A percentile compares a stretch with the other conserved stretches of the same genome.
phyloP scores from a whole-genome alignment of 768 basidiomycete genomes.

The Lactifluus volemus region DNA sequence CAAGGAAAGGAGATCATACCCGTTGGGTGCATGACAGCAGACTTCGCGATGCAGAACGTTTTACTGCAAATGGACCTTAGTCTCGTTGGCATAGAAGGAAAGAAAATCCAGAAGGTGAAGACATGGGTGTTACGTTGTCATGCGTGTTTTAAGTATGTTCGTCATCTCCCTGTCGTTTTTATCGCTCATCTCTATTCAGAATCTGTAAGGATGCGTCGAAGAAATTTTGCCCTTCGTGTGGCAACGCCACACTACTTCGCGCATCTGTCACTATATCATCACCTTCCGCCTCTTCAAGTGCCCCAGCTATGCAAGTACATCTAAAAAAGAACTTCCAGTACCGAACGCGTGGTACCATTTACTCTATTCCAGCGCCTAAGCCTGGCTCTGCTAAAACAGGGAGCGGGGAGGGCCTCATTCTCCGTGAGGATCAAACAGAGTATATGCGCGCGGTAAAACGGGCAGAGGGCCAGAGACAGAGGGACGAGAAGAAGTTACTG shows the following conservation, averaged over 20 bases:
- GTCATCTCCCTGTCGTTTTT: background rate
- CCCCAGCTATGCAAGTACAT: slow-evolving; percentile 76
- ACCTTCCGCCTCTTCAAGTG: slow-evolving; percentile 48
- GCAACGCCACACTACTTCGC: slow-evolving; percentile 83
- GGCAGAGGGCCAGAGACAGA: slow-evolving; percentile 60
- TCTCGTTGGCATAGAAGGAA: slow-evolving; percentile 84
- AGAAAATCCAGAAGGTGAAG: slow-evolving; percentile 81
- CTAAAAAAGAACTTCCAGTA: slow-evolving; percentile 96
- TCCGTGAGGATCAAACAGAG: slow-evolving; percentile 89
- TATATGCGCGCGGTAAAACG: slow-evolving; percentile 77
- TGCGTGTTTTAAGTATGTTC: slow-evolving; percentile 94
- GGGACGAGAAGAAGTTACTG: slow-evolving; percentile 71
- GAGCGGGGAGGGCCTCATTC: slow-evolving; percentile 70
- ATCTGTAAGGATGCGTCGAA: slow-evolving; percentile 92
- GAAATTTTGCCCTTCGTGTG: slow-evolving; percentile 97
- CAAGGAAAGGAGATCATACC: slow-evolving; percentile 38
- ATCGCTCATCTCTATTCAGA: slow-evolving; percentile 34
- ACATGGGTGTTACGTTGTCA: slow-evolving; percentile 96
- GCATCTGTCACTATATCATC: slow-evolving; percentile 82
- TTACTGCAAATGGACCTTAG: slow-evolving; percentile 89
- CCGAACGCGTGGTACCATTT: slow-evolving; percentile 82
- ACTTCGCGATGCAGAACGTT: slow-evolving; percentile 99
- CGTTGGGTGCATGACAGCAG: slow-evolving; percentile 93
- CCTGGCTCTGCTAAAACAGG: slow-evolving; percentile 81
- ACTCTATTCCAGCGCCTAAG: slow-evolving; percentile 86